Base-by-base conservation (phyloP, 768 basidiomycete species). In the Cystofilobasidium macerans region DNA sequence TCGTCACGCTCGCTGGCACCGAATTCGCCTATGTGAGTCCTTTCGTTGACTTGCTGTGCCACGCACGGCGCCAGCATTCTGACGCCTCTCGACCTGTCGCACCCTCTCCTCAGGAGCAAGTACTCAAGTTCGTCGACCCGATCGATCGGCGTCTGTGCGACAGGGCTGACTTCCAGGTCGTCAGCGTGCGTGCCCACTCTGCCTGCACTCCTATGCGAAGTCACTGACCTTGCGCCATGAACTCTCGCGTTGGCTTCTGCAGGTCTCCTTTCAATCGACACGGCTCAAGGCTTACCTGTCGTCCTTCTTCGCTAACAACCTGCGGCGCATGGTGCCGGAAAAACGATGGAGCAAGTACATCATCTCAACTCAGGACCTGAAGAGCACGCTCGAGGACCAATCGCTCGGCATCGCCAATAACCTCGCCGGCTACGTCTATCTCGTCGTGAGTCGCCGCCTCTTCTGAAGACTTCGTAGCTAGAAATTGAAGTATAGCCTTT, bases 341-440 rank as follows among this genome's bases (percentile, higher is more conserved):
- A 33, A 59, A 3, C 64, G 36, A 16, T 56, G 57, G n/a, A n/a
- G 43, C 12, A 58, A 43, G 20, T 65, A 65, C 64, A 59, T 65
- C 57, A 35, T 65, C 57, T 65, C 42, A 32, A 57, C 64, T 5
- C 35, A 43, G 9, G 28, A 43, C 24, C 38, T 65, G 2, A 57
- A 65, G 30, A 45, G 42, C 57, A 57, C 64, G n/a, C 45, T 57
- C 4, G 57, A 33, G 22, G 64, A 57, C 20, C 26, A 47, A 12
- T 47, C 33, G 12, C 26, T 65, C n/a, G 57, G 57, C n/a, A 58
- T 65, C 22, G 53, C 26, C 38, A 57, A 65, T 18, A 43, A 30
- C n/a, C 22, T 65, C 20, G 57, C 64, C 20, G 64, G 64, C 6
- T 51, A 65, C 28, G 64, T 65, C 0, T 65, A 65, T 38, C 26